A percentile compares a stretch with the other conserved stretches of the same genome.
These are phyloP conservation scores for Solanum etuberosum DNA, from an alignment of 257 asterid genomes.

Conservation along the genomic window DNA sequence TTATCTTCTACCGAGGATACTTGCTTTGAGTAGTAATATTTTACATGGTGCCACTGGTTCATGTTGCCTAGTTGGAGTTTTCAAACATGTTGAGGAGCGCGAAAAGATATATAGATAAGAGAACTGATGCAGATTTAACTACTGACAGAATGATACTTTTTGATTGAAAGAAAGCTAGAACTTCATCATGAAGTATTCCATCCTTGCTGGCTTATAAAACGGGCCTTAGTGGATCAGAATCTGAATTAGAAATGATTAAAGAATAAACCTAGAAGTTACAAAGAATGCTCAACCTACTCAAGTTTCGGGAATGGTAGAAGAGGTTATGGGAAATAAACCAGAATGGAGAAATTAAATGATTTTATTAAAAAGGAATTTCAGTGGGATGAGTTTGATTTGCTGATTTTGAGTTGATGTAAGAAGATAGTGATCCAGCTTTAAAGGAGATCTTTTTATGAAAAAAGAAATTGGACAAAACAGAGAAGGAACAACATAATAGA, in stretches of 20 bases:
- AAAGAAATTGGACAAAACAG: not conserved
- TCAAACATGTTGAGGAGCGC: not conserved
- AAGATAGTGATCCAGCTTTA: not conserved
- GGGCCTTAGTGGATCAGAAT: not conserved
- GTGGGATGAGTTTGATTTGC: not conserved
- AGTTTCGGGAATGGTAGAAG: not conserved
- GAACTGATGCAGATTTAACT: not conserved
- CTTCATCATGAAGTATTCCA: not conserved
- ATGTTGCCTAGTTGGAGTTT: not conserved
- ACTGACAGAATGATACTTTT: not conserved
- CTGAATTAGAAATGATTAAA: not conserved
- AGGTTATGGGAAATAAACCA: not conserved
- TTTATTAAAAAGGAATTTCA: not conserved
- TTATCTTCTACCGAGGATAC: not conserved
- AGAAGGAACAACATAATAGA: not conserved
- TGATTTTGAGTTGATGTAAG: not conserved
- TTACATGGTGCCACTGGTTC: not conserved
- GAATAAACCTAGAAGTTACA: not conserved
- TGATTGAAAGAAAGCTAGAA: not conserved
- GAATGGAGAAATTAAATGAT: not conserved
- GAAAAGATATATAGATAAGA: not conserved
- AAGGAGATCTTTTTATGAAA: not conserved
- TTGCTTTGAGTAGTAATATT: not conserved
- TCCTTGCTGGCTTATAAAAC: not conserved
- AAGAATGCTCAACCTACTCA: not conserved